Evolutionary conservation across 2,329 filamentous ascomycete genomes (phyloP).

Genomic region (Beauveria rudraprayagi): DNA sequence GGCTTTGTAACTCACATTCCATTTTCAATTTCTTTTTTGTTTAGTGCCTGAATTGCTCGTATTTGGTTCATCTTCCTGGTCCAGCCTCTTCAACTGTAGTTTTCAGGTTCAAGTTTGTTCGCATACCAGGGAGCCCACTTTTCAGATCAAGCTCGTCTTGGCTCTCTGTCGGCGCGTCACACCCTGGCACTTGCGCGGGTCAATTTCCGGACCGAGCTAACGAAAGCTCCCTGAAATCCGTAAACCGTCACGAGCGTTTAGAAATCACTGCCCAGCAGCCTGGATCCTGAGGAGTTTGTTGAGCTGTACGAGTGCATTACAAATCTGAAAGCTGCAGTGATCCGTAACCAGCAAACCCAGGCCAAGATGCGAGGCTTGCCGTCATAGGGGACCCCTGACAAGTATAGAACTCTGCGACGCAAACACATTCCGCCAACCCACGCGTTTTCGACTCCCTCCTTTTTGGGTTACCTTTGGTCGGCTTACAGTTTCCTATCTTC

Average conservation of each 20-base stretch:
- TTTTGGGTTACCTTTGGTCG: background rate
- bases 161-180: background rate
- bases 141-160: constrained; percentile 13
- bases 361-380: constrained; percentile 4
- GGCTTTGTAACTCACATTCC: constrained; percentile 52
- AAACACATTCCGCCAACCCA: background rate
- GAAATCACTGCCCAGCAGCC: background rate
- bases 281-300: background rate
- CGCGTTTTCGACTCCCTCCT: background rate
- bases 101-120: constrained; percentile 13
- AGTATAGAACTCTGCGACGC: background rate
- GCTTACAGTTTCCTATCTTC: background rate
- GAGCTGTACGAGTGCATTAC: background rate
- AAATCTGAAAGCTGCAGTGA: background rate
- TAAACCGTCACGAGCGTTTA: background rate
- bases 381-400: constrained; percentile 9
- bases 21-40: constrained; percentile 88
- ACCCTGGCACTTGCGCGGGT: constrained; percentile 19
- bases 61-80: constrained; percentile 77
- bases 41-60: constrained; percentile 83
- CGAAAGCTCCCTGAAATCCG: constrained; percentile 2
- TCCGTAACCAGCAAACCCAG: background rate
- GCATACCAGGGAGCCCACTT: constrained; percentile 3
- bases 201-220: constrained; percentile 29
- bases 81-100: background rate